phyloP scores from a whole-genome alignment of 2,329 filamentous ascomycete genomes.

The Aspergillus hiratsukae region DNA sequence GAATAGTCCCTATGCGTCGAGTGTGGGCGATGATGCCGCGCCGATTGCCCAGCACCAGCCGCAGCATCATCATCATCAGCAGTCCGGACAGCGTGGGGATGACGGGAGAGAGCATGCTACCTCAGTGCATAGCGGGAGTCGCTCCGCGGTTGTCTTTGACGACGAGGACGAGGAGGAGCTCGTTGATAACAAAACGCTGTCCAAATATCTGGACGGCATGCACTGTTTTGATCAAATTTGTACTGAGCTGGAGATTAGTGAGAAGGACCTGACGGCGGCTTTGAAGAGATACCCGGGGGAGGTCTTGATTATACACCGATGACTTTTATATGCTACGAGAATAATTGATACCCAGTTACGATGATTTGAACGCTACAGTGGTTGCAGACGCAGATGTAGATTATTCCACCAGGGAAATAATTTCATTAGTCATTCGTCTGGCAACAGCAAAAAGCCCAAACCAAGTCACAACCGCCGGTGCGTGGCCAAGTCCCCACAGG shows the following conservation, averaged over 20 bases:
- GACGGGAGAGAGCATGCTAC: slow-evolving; percentile 19
- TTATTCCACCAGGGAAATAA: neutral
- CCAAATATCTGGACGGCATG: slow-evolving; percentile 44
- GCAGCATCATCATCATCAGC: slow-evolving; percentile 4
- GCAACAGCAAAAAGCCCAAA: neutral
- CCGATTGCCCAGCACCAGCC: slow-evolving; percentile 17
- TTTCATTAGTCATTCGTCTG: neutral
- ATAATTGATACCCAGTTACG: slow-evolving; percentile 10
- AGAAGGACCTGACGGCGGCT: slow-evolving; percentile 41
- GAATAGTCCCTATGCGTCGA: slow-evolving; percentile 28
- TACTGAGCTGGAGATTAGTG: slow-evolving; percentile 46
- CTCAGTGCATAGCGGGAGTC: slow-evolving; percentile 26
- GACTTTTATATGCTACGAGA: slow-evolving; percentile 11
- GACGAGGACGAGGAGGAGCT: slow-evolving; percentile 31
- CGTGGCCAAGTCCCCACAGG: neutral
- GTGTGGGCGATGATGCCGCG: slow-evolving; percentile 17
- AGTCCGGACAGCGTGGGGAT: slow-evolving; percentile 6
- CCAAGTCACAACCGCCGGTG: neutral
- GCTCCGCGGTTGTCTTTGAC: slow-evolving; percentile 14
- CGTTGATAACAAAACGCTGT: slow-evolving; percentile 35
- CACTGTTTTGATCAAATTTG: slow-evolving; percentile 50
- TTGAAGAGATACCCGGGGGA: slow-evolving; percentile 42
- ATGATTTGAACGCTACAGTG: slow-evolving; percentile 3
- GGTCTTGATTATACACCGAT: slow-evolving; percentile 45
- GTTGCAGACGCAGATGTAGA: neutral